Percentiles rank a stretch among this genome's conserved stretches.
Conservation (phyloP, 768 basidiomycete genomes). For the Trametes gibbosa region DNA sequence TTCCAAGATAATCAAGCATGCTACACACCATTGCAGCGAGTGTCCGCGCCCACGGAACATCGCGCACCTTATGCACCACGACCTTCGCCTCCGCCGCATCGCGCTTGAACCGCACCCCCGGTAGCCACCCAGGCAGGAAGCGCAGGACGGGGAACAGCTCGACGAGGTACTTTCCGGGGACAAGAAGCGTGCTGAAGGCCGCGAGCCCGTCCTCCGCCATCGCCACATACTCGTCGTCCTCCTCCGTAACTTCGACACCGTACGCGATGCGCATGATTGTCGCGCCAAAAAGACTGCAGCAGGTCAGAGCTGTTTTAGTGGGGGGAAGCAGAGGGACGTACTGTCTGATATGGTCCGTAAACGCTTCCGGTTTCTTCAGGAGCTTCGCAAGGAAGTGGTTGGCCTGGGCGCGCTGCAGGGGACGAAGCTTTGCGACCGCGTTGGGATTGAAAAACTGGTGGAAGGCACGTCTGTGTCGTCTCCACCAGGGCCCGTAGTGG, state of each 20-base stretch:
- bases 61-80: constrained; percentile 1
- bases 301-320: neutral
- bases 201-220: constrained; percentile 1
- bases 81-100: constrained; percentile 7
- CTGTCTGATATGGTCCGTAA: constrained; percentile 10
- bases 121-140: constrained; percentile 18
- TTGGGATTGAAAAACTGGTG: constrained; percentile 9
- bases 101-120: constrained; percentile 16
- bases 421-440: neutral
- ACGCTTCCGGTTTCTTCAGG: neutral
- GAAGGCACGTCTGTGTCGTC: constrained; percentile 6
- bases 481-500: constrained; percentile 10
- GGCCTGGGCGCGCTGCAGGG: neutral
- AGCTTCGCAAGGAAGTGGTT: neutral
- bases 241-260: constrained; percentile 13
- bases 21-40: constrained; percentile 17
- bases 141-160: constrained; percentile 13
- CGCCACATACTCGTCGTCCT: constrained; percentile 2
- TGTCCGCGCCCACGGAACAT: constrained; percentile 16
- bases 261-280: constrained; percentile 23
- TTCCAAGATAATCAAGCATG: neutral
- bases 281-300: constrained; percentile 19
- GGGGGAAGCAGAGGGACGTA: neutral
- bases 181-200: neutral
- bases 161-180: constrained; percentile 7